Evolutionary conservation across 2,329 filamentous ascomycete genomes (phyloP), one percentile per base, ranked within the genome.

Genomic region (Epichloe gansuensis): DNA sequence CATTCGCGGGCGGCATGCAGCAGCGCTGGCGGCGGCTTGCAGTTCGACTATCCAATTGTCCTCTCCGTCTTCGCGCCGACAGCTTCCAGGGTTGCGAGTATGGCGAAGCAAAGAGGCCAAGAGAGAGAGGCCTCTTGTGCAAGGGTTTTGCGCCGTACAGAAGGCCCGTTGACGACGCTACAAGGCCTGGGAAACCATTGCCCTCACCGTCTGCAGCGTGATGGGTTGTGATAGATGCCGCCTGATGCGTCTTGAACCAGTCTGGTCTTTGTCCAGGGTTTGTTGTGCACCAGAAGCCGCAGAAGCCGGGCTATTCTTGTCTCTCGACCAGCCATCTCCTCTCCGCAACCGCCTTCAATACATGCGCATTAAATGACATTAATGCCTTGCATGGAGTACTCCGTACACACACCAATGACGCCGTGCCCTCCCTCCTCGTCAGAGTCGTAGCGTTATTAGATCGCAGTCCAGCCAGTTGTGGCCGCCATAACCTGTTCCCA

Each of bases 21-120:
- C 55, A 54, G 52, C 53, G 50, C 52, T 52, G 44, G 46, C 34
- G 54, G 55, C 57, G 54, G 50, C 56, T 52, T 57, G 57, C 56
- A 59, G 51, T 17, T 15, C 38, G 5, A 25, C 47, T 41, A 47
- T 54, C 58, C 57, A 59, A 58, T 59, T 47, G 51, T 39, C 37
- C 52, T 42, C 52, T 50, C 37, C 50, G 13, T 13, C n/a, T 59
- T 58, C 25, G 58, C 56, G 56, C 56, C 53, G 48, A 46, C 31
- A 3, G 7, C n/a, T 28, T 8, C 11, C 15, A 17, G 13, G 9
- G 12, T 46, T 46, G 23, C 17, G 17, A 21, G 17, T 21, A 21
- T 21, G 46, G 51, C 21, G 39, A 42, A 42, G 39, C 41, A 25
- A 34, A 5, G 28, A 31, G 28, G 8, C 3, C 28, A 9, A 9